Base-by-base conservation (phyloP, 306 rosid genomes). In the Cajanus cajan region DNA sequence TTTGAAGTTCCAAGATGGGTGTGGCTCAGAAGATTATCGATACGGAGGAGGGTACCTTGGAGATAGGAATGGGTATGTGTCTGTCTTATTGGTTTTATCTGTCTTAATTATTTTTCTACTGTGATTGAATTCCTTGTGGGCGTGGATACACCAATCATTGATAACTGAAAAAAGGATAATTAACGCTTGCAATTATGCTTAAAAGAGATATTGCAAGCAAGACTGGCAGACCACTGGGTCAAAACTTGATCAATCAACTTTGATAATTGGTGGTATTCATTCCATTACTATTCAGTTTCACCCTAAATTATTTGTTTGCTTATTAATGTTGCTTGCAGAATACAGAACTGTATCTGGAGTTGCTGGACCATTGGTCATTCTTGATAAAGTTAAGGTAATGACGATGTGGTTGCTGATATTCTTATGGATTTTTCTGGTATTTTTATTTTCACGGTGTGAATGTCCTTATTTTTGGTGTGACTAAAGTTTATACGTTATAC, bases 301-400 rank as follows among this genome's bases (percentile, higher is more conserved):
- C 61, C 24, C 28, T 73, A 40, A 78, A 73, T 43, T 71, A 19
- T 58, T 12, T 66, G 71, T 74, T 44, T 78, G 67, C 71, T 62
- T 37, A 14, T 73, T 67, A 45, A 47, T 67, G 33, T 79, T 83
- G 85, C 96, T 79, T 80, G 86, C 97, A 96, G 99, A 96, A 86
- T 96, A 96, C 78, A 89, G 99, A 88, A 96, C 99, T 50, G 98
- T 96, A 51, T 96, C 99, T 36, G 99, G 99, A 62, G 99, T 96
- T 84, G 99, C 99, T 67, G 99, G 99, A 80, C 99, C 99, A 3
- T 83, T 96, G 88, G 99, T 96, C 68, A 96, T 96, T 80, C 98
- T 96, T 77, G 99, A 96, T 5, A 96, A 96, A 91, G 99, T 96
- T 31, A 96, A 96, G 99, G 99, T 93, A 77, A 51, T 40, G 73